phyloP scores from a whole-genome alignment of 805 yeast species.

The Yamadazyma sp. region DNA sequence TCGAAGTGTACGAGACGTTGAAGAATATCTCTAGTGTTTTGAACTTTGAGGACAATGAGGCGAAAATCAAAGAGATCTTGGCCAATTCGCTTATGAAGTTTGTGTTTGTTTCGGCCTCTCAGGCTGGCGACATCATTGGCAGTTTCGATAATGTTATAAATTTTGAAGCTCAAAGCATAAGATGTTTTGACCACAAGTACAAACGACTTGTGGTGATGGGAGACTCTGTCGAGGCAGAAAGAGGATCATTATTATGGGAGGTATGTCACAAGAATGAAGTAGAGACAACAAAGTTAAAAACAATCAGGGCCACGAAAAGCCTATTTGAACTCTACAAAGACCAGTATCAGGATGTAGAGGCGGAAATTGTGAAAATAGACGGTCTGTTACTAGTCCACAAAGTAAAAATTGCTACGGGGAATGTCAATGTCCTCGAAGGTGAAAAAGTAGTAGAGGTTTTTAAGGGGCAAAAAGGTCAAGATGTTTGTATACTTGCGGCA shows the following conservation, averaged over 20 bases:
- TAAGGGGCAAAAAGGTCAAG: neutral
- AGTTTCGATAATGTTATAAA: constrained; percentile 7
- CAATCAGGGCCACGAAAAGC: neutral
- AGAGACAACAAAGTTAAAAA: neutral
- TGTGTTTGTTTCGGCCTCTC: neutral
- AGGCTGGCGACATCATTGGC: neutral
- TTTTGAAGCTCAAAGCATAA: constrained; percentile 3
- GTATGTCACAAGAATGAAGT: neutral
- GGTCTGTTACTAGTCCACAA: neutral
- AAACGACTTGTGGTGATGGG: constrained; percentile 4
- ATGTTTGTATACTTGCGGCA: constrained; percentile 10
- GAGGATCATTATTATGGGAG: constrained; percentile 1
- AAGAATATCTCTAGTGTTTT: constrained; percentile 1
- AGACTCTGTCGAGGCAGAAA: constrained; percentile 3
- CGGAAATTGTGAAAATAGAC: no score
- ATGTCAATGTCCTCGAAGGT: constrained; percentile 13
- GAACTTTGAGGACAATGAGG: constrained; percentile 4
- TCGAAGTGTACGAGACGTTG: constrained; percentile 1
- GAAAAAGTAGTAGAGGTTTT: constrained; percentile 4
- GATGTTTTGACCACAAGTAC: neutral
- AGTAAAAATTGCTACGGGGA: neutral
- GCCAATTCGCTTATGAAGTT: constrained; percentile 3
- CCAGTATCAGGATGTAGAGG: constrained; percentile 1
- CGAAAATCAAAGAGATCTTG: constrained; percentile 4
- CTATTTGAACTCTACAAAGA: constrained; percentile 2